Conservation (phyloP, 2,329 filamentous ascomycete genomes). For the Colletotrichum tropicicola region DNA sequence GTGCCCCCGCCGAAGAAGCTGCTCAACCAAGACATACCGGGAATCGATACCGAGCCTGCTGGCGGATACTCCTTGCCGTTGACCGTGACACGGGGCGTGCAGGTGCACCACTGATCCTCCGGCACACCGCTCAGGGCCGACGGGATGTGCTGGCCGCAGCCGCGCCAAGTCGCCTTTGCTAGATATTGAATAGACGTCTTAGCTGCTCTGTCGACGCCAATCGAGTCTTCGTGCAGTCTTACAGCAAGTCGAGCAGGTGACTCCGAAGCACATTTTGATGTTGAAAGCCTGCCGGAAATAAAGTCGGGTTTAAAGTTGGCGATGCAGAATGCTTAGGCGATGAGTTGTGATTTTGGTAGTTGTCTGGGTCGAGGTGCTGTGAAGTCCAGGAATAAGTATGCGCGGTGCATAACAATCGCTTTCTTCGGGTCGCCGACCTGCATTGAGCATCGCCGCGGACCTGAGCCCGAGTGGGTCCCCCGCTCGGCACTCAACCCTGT, state of each 20-base stretch:
- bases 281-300: neutral
- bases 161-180: conserved; percentile 60
- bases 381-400: conserved; percentile 29
- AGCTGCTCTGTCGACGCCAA: neutral
- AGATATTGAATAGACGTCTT: neutral
- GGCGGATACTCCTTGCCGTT: conserved; percentile 56
- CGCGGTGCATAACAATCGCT: conserved; percentile 3
- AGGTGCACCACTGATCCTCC: conserved; percentile 58
- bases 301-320: neutral
- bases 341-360: too few species aligned
- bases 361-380: neutral
- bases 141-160: conserved; percentile 57
- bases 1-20: conserved; percentile 16
- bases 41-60: conserved; percentile 47
- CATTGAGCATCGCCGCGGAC: conserved; percentile 20
- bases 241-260: conserved; percentile 53
- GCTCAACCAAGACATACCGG: conserved; percentile 49
- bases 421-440: conserved; percentile 24
- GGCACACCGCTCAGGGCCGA: conserved; percentile 52
- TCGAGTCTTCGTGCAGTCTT: conserved; percentile 29
- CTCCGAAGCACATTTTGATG: conserved; percentile 48
- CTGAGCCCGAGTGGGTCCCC: conserved; percentile 3
- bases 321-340: neutral
- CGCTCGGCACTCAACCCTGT: neutral
- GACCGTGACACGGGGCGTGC: conserved; percentile 52